Base-by-base conservation (phyloP, 2,329 filamentous ascomycete species). In the Penicillium sumatraense region DNA sequence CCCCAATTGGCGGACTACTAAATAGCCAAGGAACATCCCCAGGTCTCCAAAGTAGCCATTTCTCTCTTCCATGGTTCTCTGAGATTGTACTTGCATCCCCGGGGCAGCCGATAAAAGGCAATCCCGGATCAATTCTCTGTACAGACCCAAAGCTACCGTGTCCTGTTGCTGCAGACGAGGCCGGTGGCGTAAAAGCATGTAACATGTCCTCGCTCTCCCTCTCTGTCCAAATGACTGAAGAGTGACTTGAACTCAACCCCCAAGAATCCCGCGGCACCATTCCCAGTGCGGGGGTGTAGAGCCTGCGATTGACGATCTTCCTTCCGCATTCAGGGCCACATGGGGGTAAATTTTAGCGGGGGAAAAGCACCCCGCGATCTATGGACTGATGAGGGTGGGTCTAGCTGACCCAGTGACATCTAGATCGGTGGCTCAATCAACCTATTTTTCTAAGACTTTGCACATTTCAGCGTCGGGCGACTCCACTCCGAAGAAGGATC, bases 131-230 rank as follows among this genome's bases (percentile, higher is more conserved):
- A 26, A 24, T 42, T 14, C n/a, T n/a, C n/a, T n/a, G n/a, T n/a
- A n/a, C n/a, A n/a, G 21, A 26, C 21, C 11, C 21, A 24, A 42
- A 42, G 9, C 4, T 11, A n/a, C 38, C 21, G 14, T 16, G 20
- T 42, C 5, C 2, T 6, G 2, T 42, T 21, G 20, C 21, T 21
- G 21, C 11, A 40, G 36, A 13, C 21, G 27, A 53, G 11, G n/a
- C 48, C 18, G 18, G 56, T 52, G 53, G 56, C 52, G 53, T 46
- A 36, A 33, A 13, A 27, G 5, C 9, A 24, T 23, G 11, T 21
- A 21, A n/a, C 23, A n/a, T n/a, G n/a, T n/a, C n/a, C n/a, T n/a
- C n/a, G 27, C 21, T 31, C 7, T 46, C 16, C 26, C 10, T 3
- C 3, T 46, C 26, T 21, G 14, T 4, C 24, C 24, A 27, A 18